Percentiles rank a stretch among this genome's conserved stretches.
These are phyloP conservation scores for Telfairia occidentalis DNA, from an alignment of 331 rosid genomes.

Conservation along the genomic window DNA sequence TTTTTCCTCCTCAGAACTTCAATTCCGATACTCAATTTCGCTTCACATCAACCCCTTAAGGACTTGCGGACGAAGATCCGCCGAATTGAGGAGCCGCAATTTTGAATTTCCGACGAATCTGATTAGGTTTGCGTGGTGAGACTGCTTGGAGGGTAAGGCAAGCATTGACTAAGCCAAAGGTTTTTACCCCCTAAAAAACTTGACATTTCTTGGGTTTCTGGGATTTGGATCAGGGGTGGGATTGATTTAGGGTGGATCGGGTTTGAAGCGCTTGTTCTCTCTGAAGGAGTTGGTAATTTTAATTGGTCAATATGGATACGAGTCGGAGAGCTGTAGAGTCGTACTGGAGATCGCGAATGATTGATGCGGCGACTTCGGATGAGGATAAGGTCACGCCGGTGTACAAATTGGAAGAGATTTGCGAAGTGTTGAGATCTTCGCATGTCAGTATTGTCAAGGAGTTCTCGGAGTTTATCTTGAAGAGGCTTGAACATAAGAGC, in stretches of 20 bases:
- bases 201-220: not conserved
- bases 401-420: constrained; percentile 78
- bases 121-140: not conserved
- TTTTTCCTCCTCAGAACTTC: not conserved
- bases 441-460: constrained; percentile 87
- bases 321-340: constrained; percentile 99
- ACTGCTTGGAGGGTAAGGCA: not conserved
- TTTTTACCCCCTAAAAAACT: not conserved
- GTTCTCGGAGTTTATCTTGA: constrained; percentile 66
- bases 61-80: not conserved
- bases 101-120: not conserved
- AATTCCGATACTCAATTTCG: not conserved
- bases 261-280: not conserved
- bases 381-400: constrained; percentile 94
- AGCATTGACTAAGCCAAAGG: not conserved
- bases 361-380: constrained; percentile 83
- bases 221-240: constrained; percentile 5
- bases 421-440: constrained; percentile 75
- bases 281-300: constrained; percentile 6
- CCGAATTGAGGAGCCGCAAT: not conserved
- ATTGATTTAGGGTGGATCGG: not conserved
- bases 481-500: constrained; percentile 81
- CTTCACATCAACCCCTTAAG: not conserved
- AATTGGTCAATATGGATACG: constrained; percentile 50
- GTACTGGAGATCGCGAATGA: constrained; percentile 79